phyloP scores from a whole-genome alignment of 805 yeast genomes.

The Ogataea naganishii region DNA sequence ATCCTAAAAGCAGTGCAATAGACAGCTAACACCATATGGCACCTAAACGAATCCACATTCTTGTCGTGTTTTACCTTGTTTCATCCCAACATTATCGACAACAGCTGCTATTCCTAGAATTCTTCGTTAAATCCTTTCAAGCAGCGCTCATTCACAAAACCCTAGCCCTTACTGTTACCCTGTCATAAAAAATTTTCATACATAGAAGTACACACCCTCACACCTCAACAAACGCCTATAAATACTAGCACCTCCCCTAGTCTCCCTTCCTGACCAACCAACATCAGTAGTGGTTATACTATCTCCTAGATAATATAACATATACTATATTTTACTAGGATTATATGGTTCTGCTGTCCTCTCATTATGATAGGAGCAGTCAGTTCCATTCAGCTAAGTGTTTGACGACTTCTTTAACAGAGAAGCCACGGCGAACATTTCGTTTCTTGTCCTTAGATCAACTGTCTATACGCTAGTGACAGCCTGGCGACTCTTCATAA shows the following conservation, averaged over 20 bases:
- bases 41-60: too few relatives aligned
- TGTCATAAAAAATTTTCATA: background rate
- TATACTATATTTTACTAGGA: slow-evolving; percentile 35
- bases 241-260: slow-evolving; percentile 17
- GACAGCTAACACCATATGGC: too few relatives aligned
- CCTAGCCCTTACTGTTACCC: too few relatives aligned
- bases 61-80: too few relatives aligned
- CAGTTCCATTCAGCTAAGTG: slow-evolving; percentile 52
- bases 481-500: too few relatives aligned
- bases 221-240: too few relatives aligned
- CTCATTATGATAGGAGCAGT: slow-evolving; percentile 28
- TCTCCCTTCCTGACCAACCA: slow-evolving; percentile 27
- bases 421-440: slow-evolving; percentile 61
- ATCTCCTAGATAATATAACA: slow-evolving; percentile 59
- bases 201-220: slow-evolving; percentile 1
- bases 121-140: too few relatives aligned
- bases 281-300: slow-evolving; percentile 82
- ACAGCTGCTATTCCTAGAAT: too few relatives aligned
- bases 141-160: too few relatives aligned
- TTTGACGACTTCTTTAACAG: slow-evolving; percentile 66
- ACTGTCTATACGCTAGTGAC: slow-evolving; percentile 28
- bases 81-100: too few relatives aligned
- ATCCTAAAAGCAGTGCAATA: too few relatives aligned
- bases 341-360: slow-evolving; percentile 35
- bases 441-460: slow-evolving; percentile 73